Percentiles rank a stretch among this genome's conserved stretches.
phyloP scores from a whole-genome alignment of 192 early-diverging fungal genomes.

The Kickxella alabastrina region DNA sequence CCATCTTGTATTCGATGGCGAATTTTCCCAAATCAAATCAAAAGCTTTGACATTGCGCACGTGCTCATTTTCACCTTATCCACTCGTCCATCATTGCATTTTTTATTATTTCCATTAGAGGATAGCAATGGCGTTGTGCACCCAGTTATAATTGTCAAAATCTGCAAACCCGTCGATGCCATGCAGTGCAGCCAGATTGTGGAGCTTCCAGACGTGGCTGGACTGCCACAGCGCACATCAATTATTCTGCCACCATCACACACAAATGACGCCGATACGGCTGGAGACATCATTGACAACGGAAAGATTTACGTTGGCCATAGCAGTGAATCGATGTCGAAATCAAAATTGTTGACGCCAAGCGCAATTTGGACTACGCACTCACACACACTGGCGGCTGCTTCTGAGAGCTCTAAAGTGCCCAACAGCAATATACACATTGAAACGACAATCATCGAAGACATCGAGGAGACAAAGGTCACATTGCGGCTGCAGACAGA shows the following conservation, averaged over 20 bases:
- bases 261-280: not conserved
- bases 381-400: not conserved
- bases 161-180: conserved; percentile 10
- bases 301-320: no score
- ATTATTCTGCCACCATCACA: conserved; percentile 8
- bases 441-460: conserved; percentile 5
- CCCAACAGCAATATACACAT: conserved; percentile 9
- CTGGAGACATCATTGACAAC: not conserved
- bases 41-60: no score
- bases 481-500: conserved; percentile 50
- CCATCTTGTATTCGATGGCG: no score
- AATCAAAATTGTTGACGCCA: not conserved
- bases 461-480: conserved; percentile 35
- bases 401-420: not conserved
- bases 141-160: conserved; percentile 41
- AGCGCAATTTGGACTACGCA: no score
- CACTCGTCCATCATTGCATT: no score
- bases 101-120: conserved; percentile 12
- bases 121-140: conserved; percentile 44
- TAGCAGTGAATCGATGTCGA: no score
- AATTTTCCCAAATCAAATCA: no score
- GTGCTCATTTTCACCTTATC: no score
- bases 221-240: conserved; percentile 9
- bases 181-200: conserved; percentile 6
- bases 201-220: conserved; percentile 14